phyloP scores from a whole-genome alignment of 1,284 basidiomycete genomes.

The Inonotus hispidus region DNA sequence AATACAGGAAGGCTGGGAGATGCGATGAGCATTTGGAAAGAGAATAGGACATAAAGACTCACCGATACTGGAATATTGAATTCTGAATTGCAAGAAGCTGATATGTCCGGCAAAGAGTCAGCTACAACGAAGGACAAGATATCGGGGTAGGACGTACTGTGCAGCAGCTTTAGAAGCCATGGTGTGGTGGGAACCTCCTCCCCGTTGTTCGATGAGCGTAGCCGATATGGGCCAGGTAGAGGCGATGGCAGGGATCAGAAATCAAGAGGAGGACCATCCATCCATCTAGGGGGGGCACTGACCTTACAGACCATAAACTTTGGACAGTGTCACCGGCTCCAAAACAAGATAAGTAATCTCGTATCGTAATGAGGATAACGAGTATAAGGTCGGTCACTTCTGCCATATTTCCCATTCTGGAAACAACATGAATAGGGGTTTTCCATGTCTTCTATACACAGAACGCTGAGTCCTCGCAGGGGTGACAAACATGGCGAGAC shows the following conservation, averaged over 20 bases:
- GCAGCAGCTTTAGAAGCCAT: not conserved
- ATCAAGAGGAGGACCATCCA: no score
- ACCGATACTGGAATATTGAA: slow-evolving; percentile 8
- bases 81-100: slow-evolving; percentile 2
- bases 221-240: not conserved
- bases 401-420: no score
- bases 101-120: not conserved
- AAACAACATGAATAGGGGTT: no score
- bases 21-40: not conserved
- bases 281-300: no score
- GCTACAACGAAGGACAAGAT: not conserved
- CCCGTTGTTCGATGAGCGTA: not conserved
- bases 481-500: no score
- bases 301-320: no score
- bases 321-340: no score
- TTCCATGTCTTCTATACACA: no score
- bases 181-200: not conserved
- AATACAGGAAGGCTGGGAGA: not conserved
- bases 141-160: not conserved
- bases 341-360: no score
- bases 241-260: not conserved
- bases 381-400: no score
- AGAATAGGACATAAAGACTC: not conserved
- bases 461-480: no score
- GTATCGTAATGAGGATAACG: no score